These are phyloP conservation scores for Hypoxylon intermedium DNA, from an alignment of 495 filamentous ascomycete species.

Conservation along the genomic window DNA sequence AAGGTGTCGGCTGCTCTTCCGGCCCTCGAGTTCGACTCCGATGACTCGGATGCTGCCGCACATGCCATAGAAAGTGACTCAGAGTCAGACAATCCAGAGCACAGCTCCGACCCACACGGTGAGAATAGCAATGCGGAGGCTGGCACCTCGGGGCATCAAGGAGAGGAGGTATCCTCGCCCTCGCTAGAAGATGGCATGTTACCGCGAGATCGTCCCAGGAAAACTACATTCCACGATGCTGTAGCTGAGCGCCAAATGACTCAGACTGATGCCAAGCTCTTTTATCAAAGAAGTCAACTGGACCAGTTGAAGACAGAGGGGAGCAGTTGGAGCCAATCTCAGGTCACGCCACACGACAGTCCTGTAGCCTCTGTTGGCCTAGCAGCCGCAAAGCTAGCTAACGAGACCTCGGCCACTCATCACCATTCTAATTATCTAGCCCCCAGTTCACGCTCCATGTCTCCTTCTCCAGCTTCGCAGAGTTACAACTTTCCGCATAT, in stretches of 20 bases:
- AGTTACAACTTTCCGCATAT: constrained; percentile 42
- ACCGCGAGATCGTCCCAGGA: constrained; percentile 75
- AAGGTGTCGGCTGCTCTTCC: constrained; percentile 27
- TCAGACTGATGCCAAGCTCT: constrained; percentile 89
- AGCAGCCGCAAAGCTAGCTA: constrained; percentile 10
- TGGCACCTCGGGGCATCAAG: constrained; percentile 4
- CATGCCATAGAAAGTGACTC: constrained; percentile 35
- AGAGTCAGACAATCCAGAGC: constrained; percentile 10
- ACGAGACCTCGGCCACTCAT: constrained; percentile 20
- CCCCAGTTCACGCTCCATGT: constrained; percentile 12
- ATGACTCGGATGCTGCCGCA: constrained; percentile 32
- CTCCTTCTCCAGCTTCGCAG: constrained; percentile 29
- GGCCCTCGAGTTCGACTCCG: constrained; percentile 40
- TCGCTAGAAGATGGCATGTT: constrained; percentile 65
- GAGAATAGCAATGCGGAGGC: constrained; percentile 1
- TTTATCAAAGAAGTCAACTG: constrained; percentile 88
- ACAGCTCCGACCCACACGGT: neutral
- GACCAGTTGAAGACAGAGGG: constrained; percentile 56
- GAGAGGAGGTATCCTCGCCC: constrained; percentile 22
- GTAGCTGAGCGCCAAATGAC: constrained; percentile 89
- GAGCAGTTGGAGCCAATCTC: constrained; percentile 56
- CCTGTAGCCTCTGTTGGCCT: constrained; percentile 47
- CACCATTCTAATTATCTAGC: constrained; percentile 12
- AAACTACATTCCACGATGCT: constrained; percentile 84
- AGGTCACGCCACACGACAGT: constrained; percentile 56